Evolutionary conservation across 306 rosid species (phyloP).

Genomic region (Albizia julibrissin): DNA sequence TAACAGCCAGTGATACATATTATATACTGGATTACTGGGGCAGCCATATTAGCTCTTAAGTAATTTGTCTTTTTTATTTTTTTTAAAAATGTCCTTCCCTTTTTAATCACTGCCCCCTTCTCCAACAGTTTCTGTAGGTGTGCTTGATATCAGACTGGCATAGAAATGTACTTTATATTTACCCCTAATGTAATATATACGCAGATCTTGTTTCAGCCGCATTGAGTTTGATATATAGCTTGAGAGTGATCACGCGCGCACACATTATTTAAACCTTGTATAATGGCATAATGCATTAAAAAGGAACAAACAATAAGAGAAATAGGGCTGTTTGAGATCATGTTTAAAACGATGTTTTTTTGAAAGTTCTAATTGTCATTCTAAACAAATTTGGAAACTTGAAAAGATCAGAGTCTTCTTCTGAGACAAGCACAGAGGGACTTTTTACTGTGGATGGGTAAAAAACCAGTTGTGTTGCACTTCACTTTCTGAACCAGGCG

Average conservation of each 20-base stretch:
- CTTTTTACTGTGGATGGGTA: background rate
- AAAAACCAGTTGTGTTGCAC: too few relatives aligned
- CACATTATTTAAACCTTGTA: background rate
- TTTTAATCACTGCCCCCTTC: constrained; percentile 28
- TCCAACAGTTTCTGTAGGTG: constrained; percentile 34
- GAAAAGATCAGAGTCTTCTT: background rate
- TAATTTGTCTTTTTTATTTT: constrained; percentile 48
- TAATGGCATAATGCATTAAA: background rate
- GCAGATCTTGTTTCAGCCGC: constrained; percentile 24
- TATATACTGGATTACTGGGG: constrained; percentile 75
- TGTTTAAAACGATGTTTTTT: too few relatives aligned
- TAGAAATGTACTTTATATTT: constrained; percentile 39
- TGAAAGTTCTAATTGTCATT: too few relatives aligned
- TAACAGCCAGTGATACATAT: constrained; percentile 79
- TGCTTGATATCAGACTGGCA: constrained; percentile 54
- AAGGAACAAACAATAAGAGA: background rate
- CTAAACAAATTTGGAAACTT: background rate
- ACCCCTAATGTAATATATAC: constrained; percentile 35
- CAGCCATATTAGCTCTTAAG: constrained; percentile 56
- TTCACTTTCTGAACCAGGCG: background rate
- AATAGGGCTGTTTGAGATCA: background rate
- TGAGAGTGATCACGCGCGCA: background rate
- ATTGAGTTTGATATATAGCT: constrained; percentile 20
- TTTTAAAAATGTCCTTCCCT: constrained; percentile 12
- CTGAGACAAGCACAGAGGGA: background rate